Base-by-base conservation (phyloP, 139 green algal genomes). In the Micractinium sp. region DNA sequence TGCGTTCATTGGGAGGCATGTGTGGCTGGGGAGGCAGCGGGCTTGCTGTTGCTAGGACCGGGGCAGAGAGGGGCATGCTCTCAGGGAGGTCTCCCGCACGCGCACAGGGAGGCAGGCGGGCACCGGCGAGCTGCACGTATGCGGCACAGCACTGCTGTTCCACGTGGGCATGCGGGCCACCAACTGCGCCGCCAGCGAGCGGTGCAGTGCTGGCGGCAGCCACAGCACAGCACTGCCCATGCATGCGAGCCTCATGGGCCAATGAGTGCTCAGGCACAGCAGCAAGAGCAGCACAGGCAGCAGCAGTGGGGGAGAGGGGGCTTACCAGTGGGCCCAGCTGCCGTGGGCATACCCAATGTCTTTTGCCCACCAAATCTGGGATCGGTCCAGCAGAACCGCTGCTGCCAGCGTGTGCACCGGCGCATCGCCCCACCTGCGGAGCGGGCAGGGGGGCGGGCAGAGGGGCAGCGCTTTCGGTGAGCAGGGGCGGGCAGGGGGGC, bases 331-430 rank as follows among this genome's bases (percentile, higher is more conserved):
- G 7, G 66, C 27, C 73, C 73, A 82, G 85, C 66, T 77, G 47
- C 66, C 85, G 33, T 88, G 85, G 41, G 29, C 22, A 47, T 88
- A 88, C 3, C 85, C 85, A 31, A 88, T 88, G 47, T 88, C 85
- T 18, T 23, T 25, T 15, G 69, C 67, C 41, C 69, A 67, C 19
- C 71, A 53, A 36, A 89, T n/a, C 47, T 79, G 75, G 23, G 39
- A 29, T 23, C 75, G 75, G 13, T 38, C 14, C 36, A 93, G 81
- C 76, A 93, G 79, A 41, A 85, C 80, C 20, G 74, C 85, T 33
- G 88, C 90, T 33, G 90, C 90, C 12, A 93, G 88, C 3, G 90
- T 91, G 63, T 93, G 90, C 71, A 93, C 90, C 12, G 90, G 90
- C 14, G 90, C 90, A 53, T 93, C 90, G 18, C 90, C 90, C 90